A percentile compares a stretch with the other conserved stretches of the same genome.
These are phyloP conservation scores for Balansia obtecta DNA, from an alignment of 2,329 filamentous ascomycete species.

Conservation along the genomic window DNA sequence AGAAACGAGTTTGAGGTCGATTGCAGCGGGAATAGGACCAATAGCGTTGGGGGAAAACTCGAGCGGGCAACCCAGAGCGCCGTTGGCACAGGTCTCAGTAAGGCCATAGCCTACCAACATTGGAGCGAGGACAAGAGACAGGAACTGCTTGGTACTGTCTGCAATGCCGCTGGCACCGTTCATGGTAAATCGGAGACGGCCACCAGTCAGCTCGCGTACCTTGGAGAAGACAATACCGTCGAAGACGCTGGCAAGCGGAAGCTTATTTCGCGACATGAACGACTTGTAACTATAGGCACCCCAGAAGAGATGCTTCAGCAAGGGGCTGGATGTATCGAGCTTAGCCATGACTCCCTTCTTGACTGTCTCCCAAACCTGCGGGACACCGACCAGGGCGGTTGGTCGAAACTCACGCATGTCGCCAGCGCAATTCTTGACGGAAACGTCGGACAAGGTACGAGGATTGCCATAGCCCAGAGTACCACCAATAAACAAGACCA, in stretches of 20 bases:
- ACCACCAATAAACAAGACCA: slow-evolving; percentile 78
- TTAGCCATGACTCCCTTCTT: slow-evolving; percentile 84
- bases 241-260: slow-evolving; percentile 57
- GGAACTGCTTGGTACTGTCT: slow-evolving; percentile 76
- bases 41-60: slow-evolving; percentile 70
- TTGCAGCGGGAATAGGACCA: slow-evolving; percentile 61
- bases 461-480: slow-evolving; percentile 90
- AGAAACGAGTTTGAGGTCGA: slow-evolving; percentile 88
- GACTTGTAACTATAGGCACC: slow-evolving; percentile 46
- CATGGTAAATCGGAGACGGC: slow-evolving; percentile 77
- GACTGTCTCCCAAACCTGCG: slow-evolving; percentile 93
- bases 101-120: slow-evolving; percentile 93
- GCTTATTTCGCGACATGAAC: slow-evolving; percentile 42
- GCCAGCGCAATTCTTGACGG: slow-evolving; percentile 79
- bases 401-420: slow-evolving; percentile 89
- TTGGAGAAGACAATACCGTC: slow-evolving; percentile 85
- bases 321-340: slow-evolving; percentile 56
- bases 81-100: slow-evolving; percentile 83
- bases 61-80: slow-evolving; percentile 69
- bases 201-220: slow-evolving; percentile 81
- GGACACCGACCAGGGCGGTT: slow-evolving; percentile 85
- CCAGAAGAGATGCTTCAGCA: slow-evolving; percentile 72
- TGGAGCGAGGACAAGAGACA: slow-evolving; percentile 83
- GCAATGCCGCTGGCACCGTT: slow-evolving; percentile 89
- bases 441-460: slow-evolving; percentile 74